These are phyloP conservation scores for Capronia coronata DNA, from an alignment of 2,329 filamentous ascomycete species.

Conservation along the genomic window DNA sequence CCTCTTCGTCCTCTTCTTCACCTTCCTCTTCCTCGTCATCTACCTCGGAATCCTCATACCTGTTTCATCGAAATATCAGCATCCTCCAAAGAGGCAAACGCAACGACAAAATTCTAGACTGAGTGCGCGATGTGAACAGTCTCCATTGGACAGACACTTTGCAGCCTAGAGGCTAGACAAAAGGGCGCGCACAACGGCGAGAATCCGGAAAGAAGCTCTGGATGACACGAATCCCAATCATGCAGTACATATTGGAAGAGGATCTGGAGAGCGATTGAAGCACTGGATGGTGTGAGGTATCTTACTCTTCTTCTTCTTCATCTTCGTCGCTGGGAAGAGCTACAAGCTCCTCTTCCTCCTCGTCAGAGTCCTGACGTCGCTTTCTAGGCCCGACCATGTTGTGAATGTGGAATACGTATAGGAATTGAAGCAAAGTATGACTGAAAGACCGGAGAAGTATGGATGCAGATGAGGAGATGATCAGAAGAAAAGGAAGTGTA, in stretches of 20 bases:
- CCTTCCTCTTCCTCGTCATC: slow-evolving; percentile 35
- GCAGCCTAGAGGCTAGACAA: too few species aligned
- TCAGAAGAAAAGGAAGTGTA: slow-evolving; percentile 35
- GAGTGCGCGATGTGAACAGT: too few species aligned
- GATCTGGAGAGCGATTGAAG: neutral
- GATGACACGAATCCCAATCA: too few species aligned
- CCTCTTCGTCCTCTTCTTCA: slow-evolving; percentile 29
- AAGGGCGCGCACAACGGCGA: too few species aligned
- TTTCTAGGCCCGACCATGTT: slow-evolving; percentile 43
- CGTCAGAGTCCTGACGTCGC: slow-evolving; percentile 46
- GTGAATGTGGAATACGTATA: slow-evolving; percentile 8
- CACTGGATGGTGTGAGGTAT: slow-evolving; percentile 6
- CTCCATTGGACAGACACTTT: too few species aligned
- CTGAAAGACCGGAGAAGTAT: neutral
- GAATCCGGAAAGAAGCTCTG: too few species aligned
- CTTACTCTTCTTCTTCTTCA: slow-evolving; percentile 46
- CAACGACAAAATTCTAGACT: too few species aligned
- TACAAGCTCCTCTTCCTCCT: slow-evolving; percentile 44
- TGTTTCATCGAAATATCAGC: slow-evolving; percentile 15
- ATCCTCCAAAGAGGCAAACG: neutral
- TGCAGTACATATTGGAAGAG: too few species aligned
- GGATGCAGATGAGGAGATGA: slow-evolving; percentile 8
- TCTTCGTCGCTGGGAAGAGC: slow-evolving; percentile 46
- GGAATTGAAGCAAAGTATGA: slow-evolving; percentile 4
- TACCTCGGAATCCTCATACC: slow-evolving; percentile 33